Evolutionary conservation across 305 asterid genomes (phyloP).

Genomic region (Lippia alba): DNA sequence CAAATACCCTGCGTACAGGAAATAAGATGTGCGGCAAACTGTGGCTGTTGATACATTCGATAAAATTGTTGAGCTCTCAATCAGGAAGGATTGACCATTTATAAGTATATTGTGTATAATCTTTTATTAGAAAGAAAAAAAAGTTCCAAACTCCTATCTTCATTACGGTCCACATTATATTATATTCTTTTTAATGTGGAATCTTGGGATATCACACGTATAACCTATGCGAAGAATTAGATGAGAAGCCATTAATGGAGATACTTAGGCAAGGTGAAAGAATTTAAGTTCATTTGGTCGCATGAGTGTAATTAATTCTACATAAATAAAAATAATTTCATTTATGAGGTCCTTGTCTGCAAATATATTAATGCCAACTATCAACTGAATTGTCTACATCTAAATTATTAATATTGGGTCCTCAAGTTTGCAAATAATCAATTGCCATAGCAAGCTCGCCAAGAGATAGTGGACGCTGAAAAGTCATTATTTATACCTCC

Average conservation of each 20-base stretch:
- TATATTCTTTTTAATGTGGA: too few relatives aligned
- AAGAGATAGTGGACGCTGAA: neutral
- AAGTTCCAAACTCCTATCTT: too few relatives aligned
- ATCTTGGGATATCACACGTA: too few relatives aligned
- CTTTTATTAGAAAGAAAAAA: too few relatives aligned
- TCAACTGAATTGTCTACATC: conserved; percentile 40
- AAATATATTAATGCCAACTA: conserved; percentile 23
- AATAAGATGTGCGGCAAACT: too few relatives aligned
- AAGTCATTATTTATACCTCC: neutral
- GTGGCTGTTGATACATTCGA: too few relatives aligned
- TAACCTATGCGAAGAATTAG: neutral
- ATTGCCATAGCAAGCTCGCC: conserved; percentile 30
- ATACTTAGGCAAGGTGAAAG: conserved; percentile 28
- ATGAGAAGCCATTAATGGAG: conserved; percentile 27
- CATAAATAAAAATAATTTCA: neutral
- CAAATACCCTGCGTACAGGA: too few relatives aligned
- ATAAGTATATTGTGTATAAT: too few relatives aligned
- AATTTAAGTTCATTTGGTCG: conserved; percentile 26
- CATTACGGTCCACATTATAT: too few relatives aligned
- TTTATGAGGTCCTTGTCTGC: conserved; percentile 18
- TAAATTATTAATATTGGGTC: conserved; percentile 33
- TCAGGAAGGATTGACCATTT: too few relatives aligned
- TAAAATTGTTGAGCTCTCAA: too few relatives aligned
- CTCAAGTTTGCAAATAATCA: conserved; percentile 31
- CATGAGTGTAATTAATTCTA: conserved; percentile 20